Percentiles rank a stretch among this genome's conserved stretches.
Conservation (phyloP, 495 filamentous ascomycete species). For the Articulospora tetracladia region DNA sequence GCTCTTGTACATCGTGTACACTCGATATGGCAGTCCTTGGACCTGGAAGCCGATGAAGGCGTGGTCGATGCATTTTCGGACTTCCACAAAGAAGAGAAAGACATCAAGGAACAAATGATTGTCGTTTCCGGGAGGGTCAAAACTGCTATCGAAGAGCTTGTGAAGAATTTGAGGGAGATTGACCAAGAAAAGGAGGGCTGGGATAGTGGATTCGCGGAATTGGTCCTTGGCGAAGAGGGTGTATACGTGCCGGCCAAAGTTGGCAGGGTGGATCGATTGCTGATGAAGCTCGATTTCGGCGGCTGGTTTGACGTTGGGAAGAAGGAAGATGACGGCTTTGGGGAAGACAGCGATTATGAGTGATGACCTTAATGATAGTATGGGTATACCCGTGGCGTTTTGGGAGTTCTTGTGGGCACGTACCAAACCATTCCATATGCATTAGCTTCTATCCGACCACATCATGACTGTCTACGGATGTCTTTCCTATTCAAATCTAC, state of each 20-base stretch:
- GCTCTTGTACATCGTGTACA: slow-evolving; percentile 71
- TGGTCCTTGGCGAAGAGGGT: slow-evolving; percentile 29
- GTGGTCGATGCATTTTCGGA: slow-evolving; percentile 71
- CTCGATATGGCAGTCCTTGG: slow-evolving; percentile 63
- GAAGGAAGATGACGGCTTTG: background rate
- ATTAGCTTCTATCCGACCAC: too few relatives aligned
- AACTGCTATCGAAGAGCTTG: slow-evolving; percentile 57
- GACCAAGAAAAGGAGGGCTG: slow-evolving; percentile 42
- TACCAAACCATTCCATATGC: too few relatives aligned
- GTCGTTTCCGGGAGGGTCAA: slow-evolving; percentile 49
- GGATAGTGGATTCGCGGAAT: slow-evolving; percentile 30
- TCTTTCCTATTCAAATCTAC: too few relatives aligned
- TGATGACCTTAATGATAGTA: slow-evolving; percentile 6
- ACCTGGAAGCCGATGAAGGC: slow-evolving; percentile 74
- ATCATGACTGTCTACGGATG: too few relatives aligned
- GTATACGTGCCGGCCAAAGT: slow-evolving; percentile 59
- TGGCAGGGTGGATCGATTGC: slow-evolving; percentile 70
- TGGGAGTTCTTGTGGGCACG: background rate
- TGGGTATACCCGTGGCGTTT: slow-evolving; percentile 17
- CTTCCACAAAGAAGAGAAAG: slow-evolving; percentile 61
- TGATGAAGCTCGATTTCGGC: slow-evolving; percentile 83
- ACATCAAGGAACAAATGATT: slow-evolving; percentile 55
- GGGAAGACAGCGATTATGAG: slow-evolving; percentile 16
- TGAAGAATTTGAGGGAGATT: slow-evolving; percentile 55
- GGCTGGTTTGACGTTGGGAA: slow-evolving; percentile 34